Percentiles rank a stretch among this genome's conserved stretches.
Evolutionary conservation across 108 stramenopile genomes (phyloP).

Genomic region (Nitzschia inconspicua): DNA sequence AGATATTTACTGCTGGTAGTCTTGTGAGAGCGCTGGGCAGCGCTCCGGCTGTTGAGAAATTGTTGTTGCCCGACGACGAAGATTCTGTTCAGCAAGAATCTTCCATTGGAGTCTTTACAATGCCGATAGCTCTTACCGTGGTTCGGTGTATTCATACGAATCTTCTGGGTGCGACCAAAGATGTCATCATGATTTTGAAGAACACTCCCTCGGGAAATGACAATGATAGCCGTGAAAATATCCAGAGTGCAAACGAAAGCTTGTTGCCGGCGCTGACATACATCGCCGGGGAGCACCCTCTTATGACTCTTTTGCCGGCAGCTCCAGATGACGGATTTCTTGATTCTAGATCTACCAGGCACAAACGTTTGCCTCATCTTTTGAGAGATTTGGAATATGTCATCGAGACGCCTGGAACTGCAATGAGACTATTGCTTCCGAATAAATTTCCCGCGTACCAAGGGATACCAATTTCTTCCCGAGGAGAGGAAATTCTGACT

Average conservation of each 20-base stretch:
- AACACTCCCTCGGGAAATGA: slow-evolving; percentile 40
- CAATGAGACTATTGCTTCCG: slow-evolving; percentile 62
- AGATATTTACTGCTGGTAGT: slow-evolving; percentile 89
- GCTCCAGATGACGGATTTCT: slow-evolving; percentile 87
- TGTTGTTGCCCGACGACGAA: slow-evolving; percentile 65
- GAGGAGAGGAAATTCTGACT: slow-evolving; percentile 54
- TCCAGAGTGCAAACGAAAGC: slow-evolving; percentile 17
- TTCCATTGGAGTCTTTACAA: slow-evolving; percentile 57
- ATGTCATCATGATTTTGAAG: slow-evolving; percentile 62
- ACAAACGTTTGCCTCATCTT: slow-evolving; percentile 82
- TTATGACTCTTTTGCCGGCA: slow-evolving; percentile 66
- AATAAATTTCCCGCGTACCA: slow-evolving; percentile 36
- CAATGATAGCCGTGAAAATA: slow-evolving; percentile 31
- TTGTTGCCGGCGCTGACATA: slow-evolving; percentile 61
- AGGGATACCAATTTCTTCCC: slow-evolving; percentile 31
- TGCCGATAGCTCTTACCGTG: slow-evolving; percentile 77
- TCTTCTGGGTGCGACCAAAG: slow-evolving; percentile 77
- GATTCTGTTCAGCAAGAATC: slow-evolving; percentile 27
- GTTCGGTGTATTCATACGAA: slow-evolving; percentile 85
- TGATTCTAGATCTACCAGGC: slow-evolving; percentile 77
- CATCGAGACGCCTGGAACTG: slow-evolving; percentile 86
- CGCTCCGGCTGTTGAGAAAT: slow-evolving; percentile 56
- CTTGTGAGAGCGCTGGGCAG: slow-evolving; percentile 79
- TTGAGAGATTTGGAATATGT: slow-evolving; percentile 89
- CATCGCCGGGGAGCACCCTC: slow-evolving; percentile 74